These are phyloP conservation scores for Gossypium armourianum DNA, from an alignment of 441 rosid species.

Conservation along the genomic window DNA sequence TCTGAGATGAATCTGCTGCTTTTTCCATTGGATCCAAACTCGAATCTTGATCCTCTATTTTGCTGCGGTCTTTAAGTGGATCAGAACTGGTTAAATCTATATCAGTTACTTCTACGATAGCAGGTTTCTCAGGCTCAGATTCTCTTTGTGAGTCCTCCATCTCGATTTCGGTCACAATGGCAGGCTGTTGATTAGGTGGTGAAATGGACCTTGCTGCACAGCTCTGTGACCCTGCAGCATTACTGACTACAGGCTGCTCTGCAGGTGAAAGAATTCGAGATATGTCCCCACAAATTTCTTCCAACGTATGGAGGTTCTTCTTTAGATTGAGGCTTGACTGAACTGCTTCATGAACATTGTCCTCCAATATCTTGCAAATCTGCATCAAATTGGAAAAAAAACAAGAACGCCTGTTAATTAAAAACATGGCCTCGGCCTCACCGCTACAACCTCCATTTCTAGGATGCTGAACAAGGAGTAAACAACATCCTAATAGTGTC, in stretches of 20 bases:
- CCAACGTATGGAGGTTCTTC: slow-evolving; percentile 42
- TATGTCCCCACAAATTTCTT: slow-evolving; percentile 30
- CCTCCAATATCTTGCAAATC: slow-evolving; percentile 58
- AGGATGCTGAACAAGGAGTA: not conserved
- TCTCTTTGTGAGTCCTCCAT: slow-evolving; percentile 5
- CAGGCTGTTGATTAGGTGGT: slow-evolving; percentile 16
- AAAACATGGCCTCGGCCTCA: not conserved
- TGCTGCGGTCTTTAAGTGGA: not conserved
- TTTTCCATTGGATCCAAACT: not conserved
- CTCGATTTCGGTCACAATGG: not conserved
- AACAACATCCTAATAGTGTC: not conserved
- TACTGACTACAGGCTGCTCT: not conserved
- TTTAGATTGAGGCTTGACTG: slow-evolving; percentile 33
- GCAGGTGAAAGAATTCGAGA: slow-evolving; percentile 29
- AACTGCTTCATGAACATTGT: slow-evolving; percentile 34
- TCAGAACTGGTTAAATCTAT: not conserved
- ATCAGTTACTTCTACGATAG: not conserved
- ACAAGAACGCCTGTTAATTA: not conserved
- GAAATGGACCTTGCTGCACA: slow-evolving; percentile 13
- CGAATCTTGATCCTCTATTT: not conserved
- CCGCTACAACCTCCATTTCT: not conserved
- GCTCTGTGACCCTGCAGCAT: slow-evolving; percentile 17
- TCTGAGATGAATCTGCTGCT: not conserved
- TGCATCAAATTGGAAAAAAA: slow-evolving; percentile 19
- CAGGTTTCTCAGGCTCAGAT: not conserved